These are phyloP conservation scores for Phytophthora tentaculata DNA, from an alignment of 352 stramenopile species.

Conservation along the genomic window DNA sequence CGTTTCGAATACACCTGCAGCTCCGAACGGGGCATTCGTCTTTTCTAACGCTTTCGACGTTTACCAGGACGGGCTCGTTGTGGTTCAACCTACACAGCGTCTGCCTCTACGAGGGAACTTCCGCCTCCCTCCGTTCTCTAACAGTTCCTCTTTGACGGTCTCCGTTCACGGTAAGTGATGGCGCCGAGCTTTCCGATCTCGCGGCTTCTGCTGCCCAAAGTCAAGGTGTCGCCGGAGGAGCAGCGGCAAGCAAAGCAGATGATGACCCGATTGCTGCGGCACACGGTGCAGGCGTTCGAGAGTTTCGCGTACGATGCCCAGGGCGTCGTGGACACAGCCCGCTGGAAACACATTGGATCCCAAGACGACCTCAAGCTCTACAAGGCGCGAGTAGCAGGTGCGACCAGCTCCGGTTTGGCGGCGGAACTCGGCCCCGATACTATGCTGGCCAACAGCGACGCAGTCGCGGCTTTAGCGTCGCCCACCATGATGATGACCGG, in stretches of 20 bases:
- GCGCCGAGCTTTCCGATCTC: constrained; percentile 57
- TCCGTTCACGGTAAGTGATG: constrained; percentile 19
- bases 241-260: constrained; percentile 44
- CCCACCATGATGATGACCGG: constrained; percentile 53
- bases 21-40: background rate
- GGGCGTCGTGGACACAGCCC: constrained; percentile 42
- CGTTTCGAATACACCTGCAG: constrained; percentile 3
- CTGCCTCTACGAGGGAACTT: constrained; percentile 32
- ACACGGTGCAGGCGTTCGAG: constrained; percentile 59
- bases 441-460: constrained; percentile 44
- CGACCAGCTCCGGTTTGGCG: constrained; percentile 35
- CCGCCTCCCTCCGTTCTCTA: constrained; percentile 1
- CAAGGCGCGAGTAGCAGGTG: constrained; percentile 43
- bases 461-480: constrained; percentile 30
- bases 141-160: too few relatives aligned
- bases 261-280: constrained; percentile 48
- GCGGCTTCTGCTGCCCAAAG: constrained; percentile 47
- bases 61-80: constrained; percentile 6
- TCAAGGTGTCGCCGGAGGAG: constrained; percentile 48
- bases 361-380: constrained; percentile 60
- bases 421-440: constrained; percentile 34
- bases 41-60: constrained; percentile 6
- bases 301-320: constrained; percentile 41
- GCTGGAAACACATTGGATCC: constrained; percentile 52
- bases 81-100: background rate